Conservation (phyloP, 129 eudicot species). For the Pseudognaphalium luteoalbum region DNA sequence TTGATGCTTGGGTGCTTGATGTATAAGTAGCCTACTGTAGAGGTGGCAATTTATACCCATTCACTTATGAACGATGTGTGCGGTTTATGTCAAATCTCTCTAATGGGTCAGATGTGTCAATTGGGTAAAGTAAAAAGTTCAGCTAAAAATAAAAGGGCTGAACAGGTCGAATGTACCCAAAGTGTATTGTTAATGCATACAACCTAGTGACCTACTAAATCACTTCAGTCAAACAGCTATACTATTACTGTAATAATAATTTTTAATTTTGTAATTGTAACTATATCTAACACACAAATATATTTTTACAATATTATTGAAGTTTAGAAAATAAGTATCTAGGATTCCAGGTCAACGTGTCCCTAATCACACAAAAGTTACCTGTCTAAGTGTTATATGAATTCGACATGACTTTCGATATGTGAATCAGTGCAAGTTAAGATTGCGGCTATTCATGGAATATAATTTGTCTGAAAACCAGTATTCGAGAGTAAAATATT, state of each 20-base stretch:
- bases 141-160: not conserved
- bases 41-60: not conserved
- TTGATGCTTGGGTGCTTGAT: conserved; percentile 1
- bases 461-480: too few relatives aligned
- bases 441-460: too few relatives aligned
- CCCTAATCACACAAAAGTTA: too few relatives aligned
- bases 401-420: too few relatives aligned
- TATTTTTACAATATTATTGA: too few relatives aligned
- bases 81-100: not conserved
- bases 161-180: not conserved
- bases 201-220: not conserved
- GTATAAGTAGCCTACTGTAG: not conserved
- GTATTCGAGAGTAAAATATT: too few relatives aligned
- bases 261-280: too few relatives aligned
- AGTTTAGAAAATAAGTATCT: too few relatives aligned
- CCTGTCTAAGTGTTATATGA: too few relatives aligned
- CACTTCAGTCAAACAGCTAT: not conserved
- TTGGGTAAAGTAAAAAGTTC: not conserved
- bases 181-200: not conserved
- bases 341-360: too few relatives aligned
- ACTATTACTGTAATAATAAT: not conserved
- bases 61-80: not conserved
- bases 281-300: too few relatives aligned
- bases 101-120: not conserved
- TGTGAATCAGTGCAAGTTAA: too few relatives aligned